These are phyloP conservation scores for Colletotrichum scovillei DNA, from an alignment of 2,329 filamentous ascomycete genomes.

Conservation along the genomic window DNA sequence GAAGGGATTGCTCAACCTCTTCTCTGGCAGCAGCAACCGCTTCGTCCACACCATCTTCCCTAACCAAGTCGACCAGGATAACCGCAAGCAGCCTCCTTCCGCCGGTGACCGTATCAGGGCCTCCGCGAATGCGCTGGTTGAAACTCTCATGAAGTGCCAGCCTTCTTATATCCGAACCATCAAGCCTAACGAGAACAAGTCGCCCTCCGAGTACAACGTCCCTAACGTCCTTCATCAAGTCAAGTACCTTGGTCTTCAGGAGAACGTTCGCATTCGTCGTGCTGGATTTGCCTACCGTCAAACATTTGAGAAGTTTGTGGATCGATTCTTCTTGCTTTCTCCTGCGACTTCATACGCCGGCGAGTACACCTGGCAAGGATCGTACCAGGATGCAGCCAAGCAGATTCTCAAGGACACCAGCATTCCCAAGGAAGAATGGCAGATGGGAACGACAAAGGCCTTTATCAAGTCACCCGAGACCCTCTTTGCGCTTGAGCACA, in stretches of 20 bases:
- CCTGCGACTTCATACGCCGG: conserved; percentile 96
- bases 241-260: conserved; percentile 98
- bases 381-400: conserved; percentile 85
- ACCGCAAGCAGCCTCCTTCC: conserved; percentile 92
- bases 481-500: conserved; percentile 94
- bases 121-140: conserved; percentile 93
- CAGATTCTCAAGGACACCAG: conserved; percentile 97
- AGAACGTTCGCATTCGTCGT: conserved; percentile 96
- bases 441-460: conserved; percentile 95
- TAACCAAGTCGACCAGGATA: conserved; percentile 92
- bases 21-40: conserved; percentile 83
- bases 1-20: conserved; percentile 91
- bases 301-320: conserved; percentile 97
- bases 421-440: conserved; percentile 94
- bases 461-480: conserved; percentile 99
- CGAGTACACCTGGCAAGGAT: conserved; percentile 95
- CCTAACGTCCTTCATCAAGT: conserved; percentile 97
- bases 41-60: conserved; percentile 94
- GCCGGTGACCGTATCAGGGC: conserved; percentile 96
- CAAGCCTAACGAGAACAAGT: conserved; percentile 99
- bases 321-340: conserved; percentile 94
- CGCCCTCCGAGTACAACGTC: conserved; percentile 89
- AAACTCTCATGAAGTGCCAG: conserved; percentile 96
- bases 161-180: conserved; percentile 99
- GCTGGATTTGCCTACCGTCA: conserved; percentile 98